phyloP scores from a whole-genome alignment of 2,329 filamentous ascomycete species.

The Samsoniella hepiali region DNA sequence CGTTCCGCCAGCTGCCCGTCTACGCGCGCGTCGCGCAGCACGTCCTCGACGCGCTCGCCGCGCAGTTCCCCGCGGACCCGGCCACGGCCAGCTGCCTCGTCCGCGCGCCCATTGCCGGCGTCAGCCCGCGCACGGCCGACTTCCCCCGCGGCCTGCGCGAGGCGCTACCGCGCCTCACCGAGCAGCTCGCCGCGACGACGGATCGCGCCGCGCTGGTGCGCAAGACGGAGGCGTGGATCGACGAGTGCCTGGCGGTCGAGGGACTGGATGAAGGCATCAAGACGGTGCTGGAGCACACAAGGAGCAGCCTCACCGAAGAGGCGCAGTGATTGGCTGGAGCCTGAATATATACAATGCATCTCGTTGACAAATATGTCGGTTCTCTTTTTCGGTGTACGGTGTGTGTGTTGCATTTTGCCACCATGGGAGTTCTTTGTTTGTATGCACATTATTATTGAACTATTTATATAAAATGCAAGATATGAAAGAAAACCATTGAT shows the following conservation, averaged over 20 bases:
- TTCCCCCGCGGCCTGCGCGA: constrained; percentile 71
- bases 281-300: constrained; percentile 54
- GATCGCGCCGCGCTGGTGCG: constrained; percentile 44
- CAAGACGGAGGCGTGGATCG: constrained; percentile 54
- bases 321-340: not conserved
- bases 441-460: constrained; percentile 11
- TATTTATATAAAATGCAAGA: constrained; percentile 9
- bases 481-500: not conserved
- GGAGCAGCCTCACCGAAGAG: constrained; percentile 26
- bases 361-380: not conserved
- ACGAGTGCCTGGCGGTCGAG: constrained; percentile 46
- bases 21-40: constrained; percentile 67
- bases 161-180: constrained; percentile 61
- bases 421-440: constrained; percentile 3
- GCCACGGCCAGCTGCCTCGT: constrained; percentile 69
- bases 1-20: constrained; percentile 65
- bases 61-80: constrained; percentile 57
- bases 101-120: constrained; percentile 64
- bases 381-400: not conserved
- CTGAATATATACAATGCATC: not conserved
- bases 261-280: constrained; percentile 55
- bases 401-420: constrained; percentile 1
- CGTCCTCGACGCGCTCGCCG: constrained; percentile 63
- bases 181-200: constrained; percentile 41
- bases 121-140: constrained; percentile 59